Evolutionary conservation across 106 monocot species (phyloP), one percentile per base, ranked within the genome.

Genomic region (Cymbidium sinense): DNA sequence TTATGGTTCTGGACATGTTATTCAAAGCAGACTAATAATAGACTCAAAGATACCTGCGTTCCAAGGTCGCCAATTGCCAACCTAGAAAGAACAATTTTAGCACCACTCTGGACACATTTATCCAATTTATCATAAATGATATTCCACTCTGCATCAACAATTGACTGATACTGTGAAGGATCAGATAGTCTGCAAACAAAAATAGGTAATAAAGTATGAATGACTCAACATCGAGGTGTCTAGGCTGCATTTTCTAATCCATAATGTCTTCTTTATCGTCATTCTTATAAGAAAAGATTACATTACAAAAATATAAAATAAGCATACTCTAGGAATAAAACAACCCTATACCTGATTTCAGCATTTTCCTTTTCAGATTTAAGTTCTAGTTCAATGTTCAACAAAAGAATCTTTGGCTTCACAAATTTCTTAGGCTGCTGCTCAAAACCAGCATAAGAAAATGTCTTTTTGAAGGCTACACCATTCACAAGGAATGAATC

Each of bases 331-430:
- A 44, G 1, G 13, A 27, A 47, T 2, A 36, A 13, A 9, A 74
- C 1, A 27, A 74, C 41, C 0, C 34, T 12, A 47, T 77, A 95
- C 99, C 99, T 99, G 79, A 99, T 91, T 85, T 99, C 95, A 31
- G 99, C 99, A 86, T 99, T 99, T 95, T 99, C 99, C 82, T 99
- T 99, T 82, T 99, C 99, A 30, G 99, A 99, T 75, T 99, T 99
- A 33, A 99, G 73, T 84, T 99, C 99, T 33, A 99, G 82, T 69
- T 99, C 99, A 82, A 99, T 95, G 73, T 99, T 99, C 83, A 99
- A 82, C 79, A 99, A 77, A 82, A 99, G 92, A 70, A 99, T 91
- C 75, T 88, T 95, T 27, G 99, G 99, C 74, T 90, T 93, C 13
- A 95, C 52, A 78, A 95, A 99, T 71, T 91, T 95, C 87, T 99